Conservation (phyloP, 495 filamentous ascomycete genomes). For the Aspergillus biplanus region DNA sequence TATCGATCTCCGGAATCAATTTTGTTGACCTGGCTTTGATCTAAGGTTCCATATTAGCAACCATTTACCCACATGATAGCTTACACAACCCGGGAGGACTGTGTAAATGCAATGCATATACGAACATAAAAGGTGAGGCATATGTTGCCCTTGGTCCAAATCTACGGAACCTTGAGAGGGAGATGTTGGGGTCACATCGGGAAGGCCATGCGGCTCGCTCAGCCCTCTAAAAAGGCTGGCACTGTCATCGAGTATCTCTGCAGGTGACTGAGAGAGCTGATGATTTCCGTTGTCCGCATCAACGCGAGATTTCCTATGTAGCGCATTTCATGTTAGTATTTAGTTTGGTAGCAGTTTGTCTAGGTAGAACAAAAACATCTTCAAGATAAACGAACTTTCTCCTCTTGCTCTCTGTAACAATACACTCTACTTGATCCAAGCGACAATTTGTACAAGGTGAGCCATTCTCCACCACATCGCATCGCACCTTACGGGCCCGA, state of each 20-base stretch:
- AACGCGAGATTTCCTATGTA: constrained; percentile 48
- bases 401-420: constrained; percentile 87
- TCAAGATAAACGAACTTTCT: constrained; percentile 60
- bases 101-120: constrained; percentile 18
- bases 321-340: constrained; percentile 19
- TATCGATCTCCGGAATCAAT: constrained; percentile 39
- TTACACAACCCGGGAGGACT: neutral
- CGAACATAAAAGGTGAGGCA: constrained; percentile 53
- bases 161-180: constrained; percentile 48
- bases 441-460: constrained; percentile 89
- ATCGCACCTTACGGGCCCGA: constrained; percentile 86
- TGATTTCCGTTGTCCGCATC: constrained; percentile 38
- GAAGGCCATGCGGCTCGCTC: constrained; percentile 34
- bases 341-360: constrained; percentile 21
- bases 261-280: constrained; percentile 40
- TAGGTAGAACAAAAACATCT: constrained; percentile 9
- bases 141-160: constrained; percentile 50
- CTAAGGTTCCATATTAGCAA: constrained; percentile 27
- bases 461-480: constrained; percentile 87
- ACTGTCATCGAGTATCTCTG: constrained; percentile 41
- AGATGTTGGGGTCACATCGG: constrained; percentile 40
- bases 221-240: constrained; percentile 33
- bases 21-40: constrained; percentile 44
- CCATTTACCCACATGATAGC: neutral
- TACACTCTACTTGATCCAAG: constrained; percentile 84